Percentiles rank a stretch among this genome's conserved stretches.
Evolutionary conservation across 305 asterid species (phyloP).

Genomic region (Fraxinus greggii): DNA sequence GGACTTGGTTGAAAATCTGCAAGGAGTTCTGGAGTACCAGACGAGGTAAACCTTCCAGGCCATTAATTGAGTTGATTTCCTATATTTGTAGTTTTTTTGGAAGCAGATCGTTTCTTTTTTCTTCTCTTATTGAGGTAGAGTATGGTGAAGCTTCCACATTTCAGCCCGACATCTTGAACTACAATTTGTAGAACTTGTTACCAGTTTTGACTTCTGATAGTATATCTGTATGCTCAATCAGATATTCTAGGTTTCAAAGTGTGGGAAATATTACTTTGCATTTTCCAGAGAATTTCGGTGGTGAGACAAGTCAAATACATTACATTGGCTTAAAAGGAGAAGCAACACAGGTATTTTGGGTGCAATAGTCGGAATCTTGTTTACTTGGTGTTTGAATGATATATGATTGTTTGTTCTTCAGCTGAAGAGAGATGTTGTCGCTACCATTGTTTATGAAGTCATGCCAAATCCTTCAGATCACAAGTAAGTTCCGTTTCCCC

Average conservation of each 20-base stretch:
- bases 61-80: constrained; percentile 9
- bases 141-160: background rate
- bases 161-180: constrained; percentile 6
- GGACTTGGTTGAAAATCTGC: constrained; percentile 87
- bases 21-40: constrained; percentile 90
- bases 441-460: constrained; percentile 88
- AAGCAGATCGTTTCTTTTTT: constrained; percentile 6
- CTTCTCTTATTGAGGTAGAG: constrained; percentile 2
- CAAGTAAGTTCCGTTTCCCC: constrained; percentile 58
- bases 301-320: constrained; percentile 75
- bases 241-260: constrained; percentile 92
- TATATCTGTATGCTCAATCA: constrained; percentile 30
- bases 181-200: background rate
- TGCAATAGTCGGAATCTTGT: constrained; percentile 8
- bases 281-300: constrained; percentile 94
- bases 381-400: constrained; percentile 2
- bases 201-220: constrained; percentile 15
- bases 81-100: background rate
- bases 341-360: constrained; percentile 85
- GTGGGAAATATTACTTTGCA: constrained; percentile 93
- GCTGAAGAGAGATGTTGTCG: constrained; percentile 92
- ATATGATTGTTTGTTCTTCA: constrained; percentile 30
- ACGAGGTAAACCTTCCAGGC: constrained; percentile 59
- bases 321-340: constrained; percentile 98
- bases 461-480: constrained; percentile 98